These are phyloP conservation scores for Linanthus parryae DNA, from an alignment of 148 eudicot species.

Conservation along the genomic window DNA sequence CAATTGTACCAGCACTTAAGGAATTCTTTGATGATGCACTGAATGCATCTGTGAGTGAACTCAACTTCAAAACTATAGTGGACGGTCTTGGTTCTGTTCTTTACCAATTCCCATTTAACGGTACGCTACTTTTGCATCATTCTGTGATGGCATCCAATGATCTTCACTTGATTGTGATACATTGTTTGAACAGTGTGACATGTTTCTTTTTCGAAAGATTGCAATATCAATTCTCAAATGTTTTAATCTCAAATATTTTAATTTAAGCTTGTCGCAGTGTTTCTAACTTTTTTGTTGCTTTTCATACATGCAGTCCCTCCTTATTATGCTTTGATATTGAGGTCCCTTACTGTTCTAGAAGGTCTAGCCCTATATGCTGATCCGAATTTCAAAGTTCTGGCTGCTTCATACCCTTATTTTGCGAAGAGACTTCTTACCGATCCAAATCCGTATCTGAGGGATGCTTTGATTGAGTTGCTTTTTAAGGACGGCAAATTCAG, in stretches of 20 bases:
- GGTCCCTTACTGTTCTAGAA: conserved; percentile 95
- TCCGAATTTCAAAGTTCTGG: conserved; percentile 92
- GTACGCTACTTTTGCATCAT: conserved; percentile 36
- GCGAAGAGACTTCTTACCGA: conserved; percentile 99
- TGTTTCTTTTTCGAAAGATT: not conserved
- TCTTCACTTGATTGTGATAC: no score
- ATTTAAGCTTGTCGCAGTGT: not conserved
- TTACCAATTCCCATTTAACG: conserved; percentile 90
- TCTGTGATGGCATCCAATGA: not conserved
- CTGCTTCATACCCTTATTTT: conserved; percentile 98
- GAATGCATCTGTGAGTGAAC: conserved; percentile 89
- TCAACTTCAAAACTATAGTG: conserved; percentile 92
- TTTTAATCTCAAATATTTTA: no score
- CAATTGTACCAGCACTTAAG: conserved; percentile 85
- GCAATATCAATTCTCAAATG: not conserved
- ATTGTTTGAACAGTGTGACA: no score
- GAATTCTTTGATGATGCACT: conserved; percentile 96
- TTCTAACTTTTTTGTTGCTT: conserved; percentile 16
- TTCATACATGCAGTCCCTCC: conserved; percentile 72
- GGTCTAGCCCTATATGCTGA: conserved; percentile 97
- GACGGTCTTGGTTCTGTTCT: conserved; percentile 95
- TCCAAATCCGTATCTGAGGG: conserved; percentile 97
- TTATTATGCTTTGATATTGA: conserved; percentile 91
- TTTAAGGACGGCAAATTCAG: conserved; percentile 97
- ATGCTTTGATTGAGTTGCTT: conserved; percentile 93